These are phyloP conservation scores for Phellopilus nigrolimitatus DNA, from an alignment of 1,284 basidiomycete species.

Conservation along the genomic window DNA sequence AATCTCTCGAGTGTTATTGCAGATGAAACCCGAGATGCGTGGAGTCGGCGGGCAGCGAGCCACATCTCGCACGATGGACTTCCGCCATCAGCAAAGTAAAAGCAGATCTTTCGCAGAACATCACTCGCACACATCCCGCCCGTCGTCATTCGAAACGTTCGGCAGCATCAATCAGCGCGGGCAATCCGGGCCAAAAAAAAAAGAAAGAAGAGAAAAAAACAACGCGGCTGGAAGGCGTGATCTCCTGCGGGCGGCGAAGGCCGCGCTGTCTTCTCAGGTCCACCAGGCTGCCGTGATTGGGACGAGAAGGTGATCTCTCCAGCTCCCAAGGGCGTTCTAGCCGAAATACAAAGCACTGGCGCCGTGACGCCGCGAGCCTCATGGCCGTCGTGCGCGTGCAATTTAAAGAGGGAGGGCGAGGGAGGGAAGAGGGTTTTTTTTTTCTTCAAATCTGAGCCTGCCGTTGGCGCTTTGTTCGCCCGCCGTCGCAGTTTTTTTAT, in stretches of 20 bases:
- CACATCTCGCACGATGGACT: too few relatives aligned
- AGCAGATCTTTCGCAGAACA: too few relatives aligned
- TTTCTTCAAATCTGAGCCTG: too few relatives aligned
- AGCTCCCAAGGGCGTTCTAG: background rate
- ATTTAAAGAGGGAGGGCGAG: background rate
- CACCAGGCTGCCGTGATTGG: background rate
- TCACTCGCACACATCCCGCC: too few relatives aligned
- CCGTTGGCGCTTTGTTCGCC: too few relatives aligned
- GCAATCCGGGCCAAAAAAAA: background rate
- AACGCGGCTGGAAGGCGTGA: conserved; percentile 9
- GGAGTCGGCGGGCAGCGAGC: too few relatives aligned
- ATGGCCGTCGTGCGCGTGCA: conserved; percentile 14
- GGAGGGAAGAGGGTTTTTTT: too few relatives aligned
- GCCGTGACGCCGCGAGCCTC: conserved; percentile 10
- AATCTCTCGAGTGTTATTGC: too few relatives aligned
- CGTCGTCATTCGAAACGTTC: background rate
- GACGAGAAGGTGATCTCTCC: background rate
- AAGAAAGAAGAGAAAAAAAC: background rate
- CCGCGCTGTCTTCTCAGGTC: conserved; percentile 9
- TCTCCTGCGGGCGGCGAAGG: conserved; percentile 1
- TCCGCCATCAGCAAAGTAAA: too few relatives aligned
- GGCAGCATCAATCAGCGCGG: background rate
- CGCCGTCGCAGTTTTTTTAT: too few relatives aligned
- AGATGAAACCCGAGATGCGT: too few relatives aligned
- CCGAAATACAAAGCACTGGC: background rate